Conservation (phyloP, 495 filamentous ascomycete species). For the Parathielavia appendiculata region DNA sequence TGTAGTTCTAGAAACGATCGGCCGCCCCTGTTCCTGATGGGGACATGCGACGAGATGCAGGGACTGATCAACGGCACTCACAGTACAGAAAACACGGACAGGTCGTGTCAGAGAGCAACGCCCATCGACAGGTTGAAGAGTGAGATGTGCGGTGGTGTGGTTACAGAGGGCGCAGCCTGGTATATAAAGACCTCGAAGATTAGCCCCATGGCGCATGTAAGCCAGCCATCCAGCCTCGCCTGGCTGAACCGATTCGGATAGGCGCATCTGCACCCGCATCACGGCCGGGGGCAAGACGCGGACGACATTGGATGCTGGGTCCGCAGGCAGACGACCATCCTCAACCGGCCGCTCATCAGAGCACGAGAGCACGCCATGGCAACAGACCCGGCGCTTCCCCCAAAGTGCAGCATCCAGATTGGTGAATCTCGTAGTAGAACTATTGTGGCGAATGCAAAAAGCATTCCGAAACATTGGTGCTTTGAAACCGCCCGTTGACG, state of each 20-base stretch:
- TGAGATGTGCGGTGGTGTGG: neutral
- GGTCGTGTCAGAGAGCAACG: neutral
- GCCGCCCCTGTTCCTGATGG: constrained; percentile 4
- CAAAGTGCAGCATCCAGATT: neutral
- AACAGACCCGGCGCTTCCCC: neutral
- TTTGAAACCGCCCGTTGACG: no score
- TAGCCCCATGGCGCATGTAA: neutral
- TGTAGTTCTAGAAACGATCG: constrained; percentile 13
- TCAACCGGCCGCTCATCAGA: neutral
- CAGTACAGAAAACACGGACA: constrained; percentile 2
- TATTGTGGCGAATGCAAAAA: no score
- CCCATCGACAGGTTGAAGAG: neutral
- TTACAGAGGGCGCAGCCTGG: neutral
- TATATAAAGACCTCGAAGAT: neutral
- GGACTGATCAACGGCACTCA: constrained; percentile 7
- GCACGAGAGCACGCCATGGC: neutral
- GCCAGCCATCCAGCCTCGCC: constrained; percentile 1
- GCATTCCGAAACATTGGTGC: no score
- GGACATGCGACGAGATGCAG: neutral
- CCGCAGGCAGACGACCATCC: neutral
- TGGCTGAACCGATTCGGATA: neutral
- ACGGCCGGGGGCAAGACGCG: neutral
- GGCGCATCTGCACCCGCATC: neutral
- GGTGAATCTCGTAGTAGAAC: no score
- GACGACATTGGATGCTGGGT: neutral